Conservation (phyloP, 257 asterid genomes). For the Thymus quinquecostatus region DNA sequence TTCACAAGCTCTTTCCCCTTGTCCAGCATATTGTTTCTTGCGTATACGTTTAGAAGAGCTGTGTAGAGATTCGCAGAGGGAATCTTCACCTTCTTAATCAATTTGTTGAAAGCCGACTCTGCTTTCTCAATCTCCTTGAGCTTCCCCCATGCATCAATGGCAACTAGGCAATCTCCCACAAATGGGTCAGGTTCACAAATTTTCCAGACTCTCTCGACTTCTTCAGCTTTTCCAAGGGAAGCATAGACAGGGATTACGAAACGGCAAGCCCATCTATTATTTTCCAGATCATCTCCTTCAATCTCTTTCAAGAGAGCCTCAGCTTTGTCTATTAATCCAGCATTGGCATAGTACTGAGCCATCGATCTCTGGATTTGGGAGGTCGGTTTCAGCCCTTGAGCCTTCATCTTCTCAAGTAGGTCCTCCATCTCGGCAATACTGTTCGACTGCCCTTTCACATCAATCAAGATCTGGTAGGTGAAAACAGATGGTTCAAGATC, state of each 20-base stretch:
- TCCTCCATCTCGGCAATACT: conserved; percentile 76
- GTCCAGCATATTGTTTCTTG: conserved; percentile 51
- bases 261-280: conserved; percentile 56
- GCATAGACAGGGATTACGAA: conserved; percentile 71
- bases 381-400: conserved; percentile 54
- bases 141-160: conserved; percentile 75
- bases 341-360: conserved; percentile 51
- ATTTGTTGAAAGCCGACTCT: conserved; percentile 56
- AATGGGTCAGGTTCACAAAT: conserved; percentile 56
- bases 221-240: conserved; percentile 59
- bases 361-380: conserved; percentile 35
- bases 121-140: conserved; percentile 62
- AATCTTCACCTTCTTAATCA: conserved; percentile 40
- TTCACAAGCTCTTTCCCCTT: conserved; percentile 80
- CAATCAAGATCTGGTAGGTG: conserved; percentile 64
- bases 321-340: conserved; percentile 67
- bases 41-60: conserved; percentile 59
- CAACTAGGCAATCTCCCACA: conserved; percentile 52
- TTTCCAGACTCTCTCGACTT: conserved; percentile 70
- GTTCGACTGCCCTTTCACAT: conserved; percentile 58
- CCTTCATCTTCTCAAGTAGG: conserved; percentile 64
- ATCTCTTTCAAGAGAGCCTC: conserved; percentile 61
- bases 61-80: conserved; percentile 48
- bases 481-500: conserved; percentile 53
- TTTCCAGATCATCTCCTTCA: conserved; percentile 49